Evolutionary conservation across 768 basidiomycete genomes (phyloP).

Genomic region (Naematelia aurantialba): DNA sequence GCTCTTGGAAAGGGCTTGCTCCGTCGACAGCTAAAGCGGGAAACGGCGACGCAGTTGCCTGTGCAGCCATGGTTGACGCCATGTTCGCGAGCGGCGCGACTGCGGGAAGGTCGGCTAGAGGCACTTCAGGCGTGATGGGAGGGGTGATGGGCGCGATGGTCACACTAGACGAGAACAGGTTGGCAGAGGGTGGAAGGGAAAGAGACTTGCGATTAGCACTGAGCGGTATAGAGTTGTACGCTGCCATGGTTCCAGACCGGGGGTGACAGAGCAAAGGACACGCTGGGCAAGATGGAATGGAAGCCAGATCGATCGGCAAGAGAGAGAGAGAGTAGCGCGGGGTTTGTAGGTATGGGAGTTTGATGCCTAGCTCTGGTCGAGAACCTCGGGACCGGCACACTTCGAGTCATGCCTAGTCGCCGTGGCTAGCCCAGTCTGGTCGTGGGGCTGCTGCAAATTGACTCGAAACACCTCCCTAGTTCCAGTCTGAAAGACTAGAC

Average conservation of each 20-base stretch:
- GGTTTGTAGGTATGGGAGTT: too few species aligned
- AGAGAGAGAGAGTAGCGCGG: not conserved
- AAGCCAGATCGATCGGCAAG: not conserved
- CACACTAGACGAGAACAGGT: not conserved
- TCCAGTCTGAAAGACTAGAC: too few species aligned
- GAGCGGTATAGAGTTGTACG: not conserved
- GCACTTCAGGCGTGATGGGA: slow-evolving; percentile 2
- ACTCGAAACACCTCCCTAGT: too few species aligned
- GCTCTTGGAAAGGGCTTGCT: slow-evolving; percentile 26
- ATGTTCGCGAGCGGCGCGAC: slow-evolving; percentile 2
- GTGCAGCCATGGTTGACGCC: not conserved
- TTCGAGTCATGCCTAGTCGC: too few species aligned
- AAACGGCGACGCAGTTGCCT: not conserved
- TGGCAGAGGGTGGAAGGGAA: not conserved
- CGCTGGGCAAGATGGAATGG: not conserved
- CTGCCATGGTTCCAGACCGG: not conserved
- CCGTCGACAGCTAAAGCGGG: not conserved
- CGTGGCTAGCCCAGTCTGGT: too few species aligned
- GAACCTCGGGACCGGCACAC: too few species aligned
- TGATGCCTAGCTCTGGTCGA: too few species aligned
- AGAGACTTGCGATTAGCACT: not conserved
- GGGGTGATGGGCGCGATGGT: slow-evolving; percentile 1
- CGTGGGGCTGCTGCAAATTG: too few species aligned
- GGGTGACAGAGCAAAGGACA: not conserved
- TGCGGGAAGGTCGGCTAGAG: not conserved